Evolutionary conservation across 2,329 filamentous ascomycete species (phyloP).

Genomic region (Didymella exigua): DNA sequence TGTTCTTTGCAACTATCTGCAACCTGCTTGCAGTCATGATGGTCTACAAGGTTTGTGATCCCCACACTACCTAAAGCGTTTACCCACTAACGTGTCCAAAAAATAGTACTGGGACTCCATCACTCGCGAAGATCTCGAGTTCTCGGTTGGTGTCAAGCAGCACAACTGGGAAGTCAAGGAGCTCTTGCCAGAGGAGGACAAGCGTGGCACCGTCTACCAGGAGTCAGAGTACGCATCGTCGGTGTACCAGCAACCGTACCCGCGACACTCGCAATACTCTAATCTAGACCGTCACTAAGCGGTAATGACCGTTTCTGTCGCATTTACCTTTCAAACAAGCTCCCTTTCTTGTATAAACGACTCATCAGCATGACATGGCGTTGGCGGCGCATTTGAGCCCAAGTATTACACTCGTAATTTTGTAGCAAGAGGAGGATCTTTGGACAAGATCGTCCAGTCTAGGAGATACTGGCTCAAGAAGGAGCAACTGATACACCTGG

Average conservation of each 20-base stretch:
- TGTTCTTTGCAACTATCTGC: slow-evolving; percentile 93
- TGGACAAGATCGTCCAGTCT: not conserved
- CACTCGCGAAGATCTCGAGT: slow-evolving; percentile 96
- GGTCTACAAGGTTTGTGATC: slow-evolving; percentile 86
- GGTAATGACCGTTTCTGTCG: not conserved
- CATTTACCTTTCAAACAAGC: slow-evolving; percentile 3
- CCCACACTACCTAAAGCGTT: not conserved
- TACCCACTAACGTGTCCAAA: slow-evolving; percentile 25
- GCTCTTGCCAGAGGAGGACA: slow-evolving; percentile 74
- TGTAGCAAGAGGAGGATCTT: not conserved
- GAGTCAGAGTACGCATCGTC: slow-evolving; percentile 64
- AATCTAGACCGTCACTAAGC: slow-evolving; percentile 36
- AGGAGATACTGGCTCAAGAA: not conserved
- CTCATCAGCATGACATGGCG: not conserved
- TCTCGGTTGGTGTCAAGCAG: slow-evolving; percentile 91
- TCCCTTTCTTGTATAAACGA: slow-evolving; percentile 8
- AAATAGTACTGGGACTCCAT: slow-evolving; percentile 97
- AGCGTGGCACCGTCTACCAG: slow-evolving; percentile 77
- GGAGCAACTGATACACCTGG: not conserved
- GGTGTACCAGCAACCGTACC: slow-evolving; percentile 47
- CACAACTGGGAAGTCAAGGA: slow-evolving; percentile 99
- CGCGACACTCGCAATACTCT: slow-evolving; percentile 45
- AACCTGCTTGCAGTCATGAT: slow-evolving; percentile 98
- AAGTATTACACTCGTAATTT: slow-evolving; percentile 6
- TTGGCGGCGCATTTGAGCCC: slow-evolving; percentile 1